phyloP scores from a whole-genome alignment of 306 rosid genomes.

The Notholithocarpus densiflorus region DNA sequence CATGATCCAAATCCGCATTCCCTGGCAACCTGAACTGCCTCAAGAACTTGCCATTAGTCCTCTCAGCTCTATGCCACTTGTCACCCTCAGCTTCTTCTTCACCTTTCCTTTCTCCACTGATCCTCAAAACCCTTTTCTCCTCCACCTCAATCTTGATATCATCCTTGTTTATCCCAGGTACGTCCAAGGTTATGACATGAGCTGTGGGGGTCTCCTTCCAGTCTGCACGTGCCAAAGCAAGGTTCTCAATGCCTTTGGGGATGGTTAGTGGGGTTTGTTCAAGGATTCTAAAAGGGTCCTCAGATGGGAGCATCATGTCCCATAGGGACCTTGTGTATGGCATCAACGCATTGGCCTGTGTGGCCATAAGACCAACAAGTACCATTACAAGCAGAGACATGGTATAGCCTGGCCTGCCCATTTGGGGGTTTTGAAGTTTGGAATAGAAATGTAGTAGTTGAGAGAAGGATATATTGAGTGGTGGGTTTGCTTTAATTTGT shows the following conservation, averaged over 20 bases:
- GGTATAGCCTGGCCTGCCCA: not conserved
- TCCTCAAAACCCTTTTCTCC: conserved; percentile 41
- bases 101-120: conserved; percentile 37
- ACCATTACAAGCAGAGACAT: not conserved
- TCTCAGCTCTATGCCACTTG: conserved; percentile 42
- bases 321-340: conserved; percentile 34
- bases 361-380: not conserved
- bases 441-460: not conserved
- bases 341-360: conserved; percentile 18
- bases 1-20: conserved; percentile 37
- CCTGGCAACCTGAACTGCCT: conserved; percentile 39
- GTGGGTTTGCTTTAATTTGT: not conserved
- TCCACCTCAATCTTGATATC: conserved; percentile 42
- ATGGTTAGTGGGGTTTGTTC: conserved; percentile 33
- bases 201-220: conserved; percentile 37
- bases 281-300: conserved; percentile 46
- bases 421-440: not conserved
- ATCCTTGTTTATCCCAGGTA: conserved; percentile 40
- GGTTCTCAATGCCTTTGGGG: conserved; percentile 14
- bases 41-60: conserved; percentile 40
- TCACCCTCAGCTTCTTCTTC: conserved; percentile 24
- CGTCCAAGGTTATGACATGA: conserved; percentile 33
- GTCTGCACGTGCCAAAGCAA: conserved; percentile 45
- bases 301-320: conserved; percentile 35
- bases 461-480: not conserved